These are phyloP conservation scores for Erodium trifolium DNA, from an alignment of 441 rosid species.

Conservation along the genomic window DNA sequence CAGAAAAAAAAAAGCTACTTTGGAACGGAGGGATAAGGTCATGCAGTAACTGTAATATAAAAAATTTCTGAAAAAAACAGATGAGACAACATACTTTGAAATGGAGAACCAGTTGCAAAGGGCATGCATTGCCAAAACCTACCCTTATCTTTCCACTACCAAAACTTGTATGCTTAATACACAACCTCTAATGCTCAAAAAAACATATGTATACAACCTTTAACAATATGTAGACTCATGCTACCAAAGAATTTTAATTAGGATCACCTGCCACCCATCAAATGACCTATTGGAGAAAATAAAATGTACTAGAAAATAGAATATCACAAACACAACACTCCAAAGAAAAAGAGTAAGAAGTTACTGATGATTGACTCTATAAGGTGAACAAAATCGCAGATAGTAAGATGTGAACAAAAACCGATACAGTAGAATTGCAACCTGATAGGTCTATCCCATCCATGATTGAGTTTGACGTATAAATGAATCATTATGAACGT, in stretches of 20 bases:
- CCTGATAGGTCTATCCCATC: background rate
- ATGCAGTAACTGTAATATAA: background rate
- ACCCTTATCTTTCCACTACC: background rate
- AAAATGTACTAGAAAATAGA: background rate
- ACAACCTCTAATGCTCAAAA: too few species aligned
- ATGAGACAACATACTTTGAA: background rate
- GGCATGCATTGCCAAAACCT: background rate
- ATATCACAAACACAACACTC: background rate
- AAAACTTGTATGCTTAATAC: too few species aligned
- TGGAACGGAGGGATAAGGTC: background rate
- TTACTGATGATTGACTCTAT: background rate
- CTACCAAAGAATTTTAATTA: too few species aligned
- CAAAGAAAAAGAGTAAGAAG: background rate
- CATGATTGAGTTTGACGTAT: background rate
- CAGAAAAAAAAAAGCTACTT: conserved; percentile 16
- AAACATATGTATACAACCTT: too few species aligned
- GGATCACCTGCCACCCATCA: too few species aligned
- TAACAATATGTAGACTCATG: too few species aligned
- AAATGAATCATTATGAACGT: background rate
- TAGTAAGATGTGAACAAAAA: background rate
- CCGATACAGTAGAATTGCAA: background rate
- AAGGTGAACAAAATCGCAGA: background rate
- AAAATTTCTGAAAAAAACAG: background rate
- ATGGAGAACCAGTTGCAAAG: background rate
- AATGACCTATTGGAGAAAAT: background rate